Evolutionary conservation across 345 rosid genomes (phyloP).

Genomic region (Clarkia xantiana): DNA sequence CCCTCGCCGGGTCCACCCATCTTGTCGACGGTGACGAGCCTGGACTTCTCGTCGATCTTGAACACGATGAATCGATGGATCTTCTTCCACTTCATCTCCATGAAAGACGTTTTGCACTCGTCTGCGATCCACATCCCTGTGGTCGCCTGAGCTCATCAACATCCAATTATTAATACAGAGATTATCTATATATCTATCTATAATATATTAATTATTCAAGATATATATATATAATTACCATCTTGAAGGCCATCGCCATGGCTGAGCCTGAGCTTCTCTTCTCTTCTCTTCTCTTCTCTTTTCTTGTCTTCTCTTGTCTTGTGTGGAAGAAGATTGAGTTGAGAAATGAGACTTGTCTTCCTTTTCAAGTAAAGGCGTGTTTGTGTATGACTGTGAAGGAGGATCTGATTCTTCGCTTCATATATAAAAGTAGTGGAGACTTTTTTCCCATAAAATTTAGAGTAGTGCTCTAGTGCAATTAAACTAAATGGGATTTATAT

Average conservation of each 20-base stretch:
- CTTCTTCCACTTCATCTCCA: constrained; percentile 96
- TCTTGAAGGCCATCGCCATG: constrained; percentile 99
- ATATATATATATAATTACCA: no score
- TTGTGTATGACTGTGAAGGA: no score
- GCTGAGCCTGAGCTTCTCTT: constrained; percentile 13
- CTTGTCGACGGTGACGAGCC: constrained; percentile 74
- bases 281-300: neutral
- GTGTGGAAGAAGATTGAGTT: neutral
- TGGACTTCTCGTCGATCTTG: constrained; percentile 89
- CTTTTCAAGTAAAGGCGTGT: no score
- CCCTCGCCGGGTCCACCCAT: constrained; percentile 78
- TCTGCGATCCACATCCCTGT: constrained; percentile 88
- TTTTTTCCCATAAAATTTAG: no score
- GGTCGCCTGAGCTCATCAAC: constrained; percentile 39
- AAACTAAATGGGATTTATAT: no score
- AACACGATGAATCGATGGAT: constrained; percentile 70
- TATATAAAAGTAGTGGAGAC: no score
- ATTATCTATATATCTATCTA: neutral
- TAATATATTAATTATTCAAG: no score
- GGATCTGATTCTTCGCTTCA: no score
- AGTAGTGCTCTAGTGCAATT: no score
- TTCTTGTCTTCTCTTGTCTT: neutral
- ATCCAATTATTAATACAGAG: neutral
- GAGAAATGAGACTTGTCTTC: no score
- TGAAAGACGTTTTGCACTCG: constrained; percentile 77